These are phyloP conservation scores for Gossypium raimondii DNA, from an alignment of 345 rosid genomes.

Conservation along the genomic window DNA sequence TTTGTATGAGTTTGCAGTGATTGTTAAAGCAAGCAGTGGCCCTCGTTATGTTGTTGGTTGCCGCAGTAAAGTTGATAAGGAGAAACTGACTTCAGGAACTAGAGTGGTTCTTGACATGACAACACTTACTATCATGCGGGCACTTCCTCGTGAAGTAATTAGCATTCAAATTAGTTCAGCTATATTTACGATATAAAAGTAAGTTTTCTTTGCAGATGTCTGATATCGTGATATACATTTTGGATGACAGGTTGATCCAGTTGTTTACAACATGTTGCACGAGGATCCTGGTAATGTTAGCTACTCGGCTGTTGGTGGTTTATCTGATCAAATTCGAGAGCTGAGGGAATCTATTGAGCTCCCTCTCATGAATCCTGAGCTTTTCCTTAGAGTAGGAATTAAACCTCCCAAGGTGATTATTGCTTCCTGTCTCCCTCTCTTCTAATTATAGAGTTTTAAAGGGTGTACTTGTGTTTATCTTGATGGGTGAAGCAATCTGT, in stretches of 20 bases:
- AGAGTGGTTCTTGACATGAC: conserved; percentile 84
- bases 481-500: neutral
- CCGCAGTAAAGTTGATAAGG: conserved; percentile 92
- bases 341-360: conserved; percentile 93
- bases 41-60: conserved; percentile 98
- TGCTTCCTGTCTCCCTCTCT: neutral
- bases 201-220: conserved; percentile 1
- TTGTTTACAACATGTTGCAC: conserved; percentile 91
- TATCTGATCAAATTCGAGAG: conserved; percentile 91
- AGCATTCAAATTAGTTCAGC: neutral
- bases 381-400: conserved; percentile 88
- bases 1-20: conserved; percentile 39
- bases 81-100: conserved; percentile 80
- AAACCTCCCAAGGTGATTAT: conserved; percentile 86
- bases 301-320: conserved; percentile 95
- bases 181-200: neutral
- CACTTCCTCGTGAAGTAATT: conserved; percentile 72
- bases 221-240: neutral
- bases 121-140: conserved; percentile 71
- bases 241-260: conserved; percentile 77
- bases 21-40: conserved; percentile 94
- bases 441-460: neutral
- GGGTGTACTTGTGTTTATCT: neutral
- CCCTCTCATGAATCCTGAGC: conserved; percentile 96
- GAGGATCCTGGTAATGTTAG: conserved; percentile 97